Evolutionary conservation across 305 asterid species (phyloP).

Genomic region (Nicotiana rustica): DNA sequence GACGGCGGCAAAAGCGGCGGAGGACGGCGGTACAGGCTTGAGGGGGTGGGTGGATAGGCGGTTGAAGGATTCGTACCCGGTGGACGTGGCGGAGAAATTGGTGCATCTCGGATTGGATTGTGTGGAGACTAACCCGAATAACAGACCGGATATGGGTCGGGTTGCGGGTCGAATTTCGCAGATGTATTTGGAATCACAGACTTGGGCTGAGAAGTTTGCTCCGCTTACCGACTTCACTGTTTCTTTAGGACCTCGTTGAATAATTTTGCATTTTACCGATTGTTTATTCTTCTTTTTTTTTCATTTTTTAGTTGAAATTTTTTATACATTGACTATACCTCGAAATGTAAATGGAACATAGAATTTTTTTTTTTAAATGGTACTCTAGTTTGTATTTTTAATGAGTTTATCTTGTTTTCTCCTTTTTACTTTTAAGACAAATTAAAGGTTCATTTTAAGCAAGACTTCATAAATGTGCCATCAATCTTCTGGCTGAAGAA

Average conservation of each 20-base stretch:
- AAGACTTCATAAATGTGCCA: not conserved
- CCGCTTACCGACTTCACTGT: slow-evolving; percentile 63
- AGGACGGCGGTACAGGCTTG: slow-evolving; percentile 65
- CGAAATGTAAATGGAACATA: not conserved
- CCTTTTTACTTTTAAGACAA: not conserved
- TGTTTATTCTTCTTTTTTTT: not conserved
- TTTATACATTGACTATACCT: not conserved
- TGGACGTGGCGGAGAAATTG: slow-evolving; percentile 80
- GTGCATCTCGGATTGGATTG: slow-evolving; percentile 76
- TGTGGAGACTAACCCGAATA: slow-evolving; percentile 69
- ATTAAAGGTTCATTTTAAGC: slow-evolving; percentile 6
- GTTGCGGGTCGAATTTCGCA: slow-evolving; percentile 66
- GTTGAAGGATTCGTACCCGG: slow-evolving; percentile 88
- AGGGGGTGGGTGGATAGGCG: slow-evolving; percentile 84
- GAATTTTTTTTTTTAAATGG: too few species aligned
- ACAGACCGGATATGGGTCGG: slow-evolving; percentile 83
- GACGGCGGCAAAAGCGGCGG: slow-evolving; percentile 67
- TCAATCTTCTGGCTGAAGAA: not conserved
- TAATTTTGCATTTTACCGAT: not conserved
- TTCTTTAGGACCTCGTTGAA: slow-evolving; percentile 54
- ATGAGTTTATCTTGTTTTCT: not conserved
- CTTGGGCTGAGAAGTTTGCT: slow-evolving; percentile 76
- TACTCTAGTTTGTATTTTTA: not conserved
- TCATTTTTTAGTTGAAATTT: not conserved
- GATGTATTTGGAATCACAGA: slow-evolving; percentile 80